These are phyloP conservation scores for Gossypium gossypioides DNA, from an alignment of 441 rosid species.

Conservation along the genomic window DNA sequence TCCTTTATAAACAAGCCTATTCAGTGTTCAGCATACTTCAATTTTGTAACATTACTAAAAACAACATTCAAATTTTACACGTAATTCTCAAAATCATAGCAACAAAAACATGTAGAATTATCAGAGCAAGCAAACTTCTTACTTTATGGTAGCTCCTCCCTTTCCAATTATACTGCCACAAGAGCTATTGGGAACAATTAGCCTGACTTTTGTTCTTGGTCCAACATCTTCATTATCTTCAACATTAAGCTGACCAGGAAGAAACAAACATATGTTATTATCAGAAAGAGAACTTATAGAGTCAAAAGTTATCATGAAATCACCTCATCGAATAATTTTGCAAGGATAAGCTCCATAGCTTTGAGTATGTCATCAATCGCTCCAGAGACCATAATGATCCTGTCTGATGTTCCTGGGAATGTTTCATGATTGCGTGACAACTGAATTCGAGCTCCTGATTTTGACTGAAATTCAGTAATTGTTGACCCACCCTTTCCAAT, in stretches of 20 bases:
- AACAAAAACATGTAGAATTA: conserved; percentile 13
- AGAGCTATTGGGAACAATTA: conserved; percentile 86
- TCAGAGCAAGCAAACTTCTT: conserved; percentile 28
- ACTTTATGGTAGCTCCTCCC: conserved; percentile 96
- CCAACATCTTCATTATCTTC: conserved; percentile 70
- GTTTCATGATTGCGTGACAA: conserved; percentile 84
- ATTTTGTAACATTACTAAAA: not conserved
- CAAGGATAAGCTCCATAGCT: conserved; percentile 78
- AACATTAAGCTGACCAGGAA: conserved; percentile 47
- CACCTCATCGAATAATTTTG: conserved; percentile 83
- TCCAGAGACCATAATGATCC: conserved; percentile 86
- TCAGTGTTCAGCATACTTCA: not conserved
- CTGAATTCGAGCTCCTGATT: conserved; percentile 90
- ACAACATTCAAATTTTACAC: not conserved
- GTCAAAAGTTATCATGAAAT: conserved; percentile 11
- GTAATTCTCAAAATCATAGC: conserved; percentile 4
- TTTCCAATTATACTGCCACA: conserved; percentile 98
- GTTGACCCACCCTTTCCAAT: conserved; percentile 98
- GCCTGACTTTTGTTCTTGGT: conserved; percentile 74
- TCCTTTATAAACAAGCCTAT: not conserved
- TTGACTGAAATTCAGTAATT: conserved; percentile 80
- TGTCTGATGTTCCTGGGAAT: conserved; percentile 87
- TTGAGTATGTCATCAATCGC: conserved; percentile 55
- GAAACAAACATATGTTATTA: conserved; percentile 11
- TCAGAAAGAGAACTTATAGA: not conserved